Evolutionary conservation across 2,329 filamentous ascomycete species (phyloP), one percentile per base, ranked within the genome.

Genomic region (Nothophaeocryptopus gaeumannii): DNA sequence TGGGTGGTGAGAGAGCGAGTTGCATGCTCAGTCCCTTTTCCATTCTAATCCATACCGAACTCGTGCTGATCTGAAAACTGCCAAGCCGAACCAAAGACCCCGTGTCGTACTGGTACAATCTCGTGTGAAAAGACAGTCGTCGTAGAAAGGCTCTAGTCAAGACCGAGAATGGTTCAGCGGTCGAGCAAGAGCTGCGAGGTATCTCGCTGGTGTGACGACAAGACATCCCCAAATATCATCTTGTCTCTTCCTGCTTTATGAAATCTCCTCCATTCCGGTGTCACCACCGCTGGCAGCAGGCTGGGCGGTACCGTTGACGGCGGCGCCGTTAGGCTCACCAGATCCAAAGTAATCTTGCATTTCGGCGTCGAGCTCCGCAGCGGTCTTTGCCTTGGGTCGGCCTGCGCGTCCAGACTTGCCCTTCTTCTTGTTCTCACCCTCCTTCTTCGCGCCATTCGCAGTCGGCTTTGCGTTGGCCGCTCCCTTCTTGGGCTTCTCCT

Each of bases 281-380:
- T 78, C 79, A 53, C 72, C 74, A 55, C 74, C 74, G 34, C 72
- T 69, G 36, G 70, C 69, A 48, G 74, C 77, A 44, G 73, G 69
- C 35, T 74, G 72, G 54, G 74, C 73, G 37, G 65, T 63, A 38
- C 72, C 74, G 53, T 73, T 76, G 37, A 70, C 68, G 4, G 73
- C 67, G 49, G 74, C 74, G 53, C 68, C 71, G 36, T 63, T 67
- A 45, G 72, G 71, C 10, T 69, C 70, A 45, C 73, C 73, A 29
- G 69, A 68, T 45, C 78, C 83, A 68, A 95, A 97, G 76, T 99
- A 99, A 71, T 97, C 93, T 14, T 83, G 85, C 93, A 99, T 99
- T 71, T 99, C 93, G 4, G 89, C 90, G 70, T 99, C 93, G 20
- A 99, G 83, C 75, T 99, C 91, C 69, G 96, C 92, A 1, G 86